Percentiles rank a stretch among this genome's conserved stretches.
Conservation (phyloP, 2,329 filamentous ascomycete species). For the Penicillium sp. region DNA sequence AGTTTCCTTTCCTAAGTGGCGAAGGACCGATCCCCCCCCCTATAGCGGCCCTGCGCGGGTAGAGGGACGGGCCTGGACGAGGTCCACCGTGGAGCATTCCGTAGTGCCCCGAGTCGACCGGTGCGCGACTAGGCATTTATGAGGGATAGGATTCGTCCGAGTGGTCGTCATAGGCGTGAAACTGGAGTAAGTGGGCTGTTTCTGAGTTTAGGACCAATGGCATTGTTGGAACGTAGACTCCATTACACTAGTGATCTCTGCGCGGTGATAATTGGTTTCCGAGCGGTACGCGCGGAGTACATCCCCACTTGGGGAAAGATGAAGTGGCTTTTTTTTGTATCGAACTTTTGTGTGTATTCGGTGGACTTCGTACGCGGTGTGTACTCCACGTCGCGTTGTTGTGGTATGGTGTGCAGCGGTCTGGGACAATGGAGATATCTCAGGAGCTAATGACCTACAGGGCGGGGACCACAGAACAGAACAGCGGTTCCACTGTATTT, state of each 20-base stretch:
- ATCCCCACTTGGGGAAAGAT: constrained; percentile 1
- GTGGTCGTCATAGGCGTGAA: constrained; percentile 1
- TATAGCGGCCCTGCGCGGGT: constrained; percentile 13
- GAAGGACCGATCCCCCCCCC: constrained; percentile 11
- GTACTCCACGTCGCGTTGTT: constrained; percentile 5
- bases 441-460: neutral
- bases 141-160: neutral
- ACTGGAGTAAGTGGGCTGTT: constrained; percentile 4
- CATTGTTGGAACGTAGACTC: constrained; percentile 16
- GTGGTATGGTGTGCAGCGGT: constrained; percentile 1
- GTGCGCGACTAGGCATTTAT: constrained; percentile 7
- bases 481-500: constrained; percentile 2
- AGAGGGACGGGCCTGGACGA: constrained; percentile 23
- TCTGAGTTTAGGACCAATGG: constrained; percentile 11
- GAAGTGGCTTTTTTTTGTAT: neutral
- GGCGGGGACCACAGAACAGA: neutral
- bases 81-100: constrained; percentile 27
- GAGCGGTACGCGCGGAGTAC: neutral
- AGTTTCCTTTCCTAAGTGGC: constrained; percentile 17
- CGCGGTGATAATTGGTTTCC: neutral
- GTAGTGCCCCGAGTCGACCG: constrained; percentile 23
- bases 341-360: neutral
- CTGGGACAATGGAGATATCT: neutral
- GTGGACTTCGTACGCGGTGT: constrained; percentile 9
- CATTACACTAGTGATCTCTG: constrained; percentile 19